Percentiles rank a stretch among this genome's conserved stretches.
Evolutionary conservation across 2,329 filamentous ascomycete genomes (phyloP).

Genomic region (Aspergillus fijiensis): DNA sequence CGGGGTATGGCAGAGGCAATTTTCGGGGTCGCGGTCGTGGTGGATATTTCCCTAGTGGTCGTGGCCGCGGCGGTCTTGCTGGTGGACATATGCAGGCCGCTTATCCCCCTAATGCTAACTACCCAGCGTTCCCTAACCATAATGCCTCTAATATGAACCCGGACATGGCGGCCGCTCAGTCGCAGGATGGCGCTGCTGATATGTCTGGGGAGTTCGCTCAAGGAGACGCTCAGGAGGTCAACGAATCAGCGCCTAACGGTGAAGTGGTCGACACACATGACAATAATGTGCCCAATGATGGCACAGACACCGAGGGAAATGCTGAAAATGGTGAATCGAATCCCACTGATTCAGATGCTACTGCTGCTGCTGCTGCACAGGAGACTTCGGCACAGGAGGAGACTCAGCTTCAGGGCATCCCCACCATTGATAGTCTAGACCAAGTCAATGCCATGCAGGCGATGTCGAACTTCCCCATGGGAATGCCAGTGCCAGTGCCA

Average conservation of each 20-base stretch:
- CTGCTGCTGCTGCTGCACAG: conserved; percentile 2
- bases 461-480: conserved; percentile 34
- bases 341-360: conserved; percentile 10
- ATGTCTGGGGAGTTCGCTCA: conserved; percentile 13
- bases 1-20: conserved; percentile 64
- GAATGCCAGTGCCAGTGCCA: conserved; percentile 16
- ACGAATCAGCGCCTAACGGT: conserved; percentile 36
- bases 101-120: conserved; percentile 35
- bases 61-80: conserved; percentile 38
- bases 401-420: conserved; percentile 29
- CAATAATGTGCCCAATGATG: conserved; percentile 16
- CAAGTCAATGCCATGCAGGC: conserved; percentile 23
- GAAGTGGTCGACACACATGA: conserved; percentile 33
- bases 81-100: conserved; percentile 39
- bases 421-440: conserved; percentile 34
- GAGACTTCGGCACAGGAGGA: conserved; percentile 20
- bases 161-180: conserved; percentile 14
- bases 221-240: conserved; percentile 27
- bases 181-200: conserved; percentile 18
- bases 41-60: conserved; percentile 53
- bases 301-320: conserved; percentile 9
- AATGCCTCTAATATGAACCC: conserved; percentile 30
- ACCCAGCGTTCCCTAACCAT: conserved; percentile 33
- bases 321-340: conserved; percentile 17
- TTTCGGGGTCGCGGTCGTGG: conserved; percentile 63